Evolutionary conservation across 768 basidiomycete species (phyloP).

Genomic region (Pleurotus sapidus): DNA sequence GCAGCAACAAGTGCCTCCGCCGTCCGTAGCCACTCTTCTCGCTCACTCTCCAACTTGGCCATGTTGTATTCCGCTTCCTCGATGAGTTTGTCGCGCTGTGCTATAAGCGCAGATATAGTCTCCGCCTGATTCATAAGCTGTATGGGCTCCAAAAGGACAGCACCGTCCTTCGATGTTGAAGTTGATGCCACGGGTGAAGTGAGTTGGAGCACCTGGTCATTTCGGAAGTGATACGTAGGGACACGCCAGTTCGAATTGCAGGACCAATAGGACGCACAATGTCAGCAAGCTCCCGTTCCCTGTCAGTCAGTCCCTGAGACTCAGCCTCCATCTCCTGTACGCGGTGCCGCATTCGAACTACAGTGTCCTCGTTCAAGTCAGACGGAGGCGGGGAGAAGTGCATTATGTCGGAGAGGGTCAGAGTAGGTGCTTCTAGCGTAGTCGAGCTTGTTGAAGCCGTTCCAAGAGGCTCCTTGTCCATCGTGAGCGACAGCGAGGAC

Average conservation of each 20-base stretch:
- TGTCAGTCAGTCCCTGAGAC: slow-evolving; percentile 20
- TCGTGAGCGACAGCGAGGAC: too few relatives aligned
- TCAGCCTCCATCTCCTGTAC: slow-evolving; percentile 38
- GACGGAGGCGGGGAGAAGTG: slow-evolving; percentile 23
- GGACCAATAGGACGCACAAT: slow-evolving; percentile 43
- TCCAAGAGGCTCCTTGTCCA: too few relatives aligned
- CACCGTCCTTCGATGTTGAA: too few relatives aligned
- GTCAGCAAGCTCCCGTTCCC: slow-evolving; percentile 51
- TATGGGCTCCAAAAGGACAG: slow-evolving; percentile 25
- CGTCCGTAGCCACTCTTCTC: slow-evolving; percentile 61
- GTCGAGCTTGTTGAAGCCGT: too few relatives aligned
- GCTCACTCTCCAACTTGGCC: slow-evolving; percentile 60
- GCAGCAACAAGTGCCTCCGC: slow-evolving; percentile 64
- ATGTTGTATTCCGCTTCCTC: slow-evolving; percentile 54
- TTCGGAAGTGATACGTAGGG: too few relatives aligned
- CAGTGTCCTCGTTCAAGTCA: slow-evolving; percentile 40
- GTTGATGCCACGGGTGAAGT: slow-evolving; percentile 16
- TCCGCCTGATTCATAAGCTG: slow-evolving; percentile 60
- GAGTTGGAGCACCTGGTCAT: slow-evolving; percentile 43
- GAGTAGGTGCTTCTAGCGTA: slow-evolving; percentile 21
- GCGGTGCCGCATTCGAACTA: slow-evolving; percentile 44
- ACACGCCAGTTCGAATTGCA: slow-evolving; percentile 6
- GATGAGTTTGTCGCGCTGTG: slow-evolving; percentile 58
- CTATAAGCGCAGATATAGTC: slow-evolving; percentile 50
- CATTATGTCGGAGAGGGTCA: slow-evolving; percentile 55